Evolutionary conservation across 78 protist genomes (phyloP).

Genomic region (Isochrysis galbana): DNA sequence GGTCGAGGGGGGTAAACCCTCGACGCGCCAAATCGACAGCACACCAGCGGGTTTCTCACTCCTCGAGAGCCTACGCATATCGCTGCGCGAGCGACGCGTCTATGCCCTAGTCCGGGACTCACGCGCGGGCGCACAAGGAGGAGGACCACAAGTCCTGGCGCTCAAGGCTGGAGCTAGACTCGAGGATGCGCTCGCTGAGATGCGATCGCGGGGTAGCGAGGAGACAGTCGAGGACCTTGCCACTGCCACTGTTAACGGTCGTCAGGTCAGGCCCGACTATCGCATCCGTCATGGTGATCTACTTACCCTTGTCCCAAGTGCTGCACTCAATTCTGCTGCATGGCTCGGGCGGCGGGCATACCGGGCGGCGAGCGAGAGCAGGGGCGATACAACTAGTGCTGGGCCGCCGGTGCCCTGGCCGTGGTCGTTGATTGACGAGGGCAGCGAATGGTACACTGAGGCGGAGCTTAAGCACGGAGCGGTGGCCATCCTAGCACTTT

Average conservation of each 20-base stretch:
- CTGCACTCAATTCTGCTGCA: neutral
- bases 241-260: neutral
- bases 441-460: neutral
- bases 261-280: neutral
- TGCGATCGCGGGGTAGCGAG: neutral
- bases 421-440: neutral
- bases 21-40: neutral
- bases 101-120: neutral
- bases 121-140: neutral
- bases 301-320: neutral
- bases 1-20: neutral
- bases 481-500: neutral
- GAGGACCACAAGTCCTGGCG: neutral
- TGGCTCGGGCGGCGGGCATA: neutral
- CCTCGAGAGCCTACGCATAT: neutral
- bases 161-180: neutral
- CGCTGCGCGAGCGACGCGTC: neutral
- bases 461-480: neutral
- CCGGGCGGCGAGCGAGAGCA: neutral
- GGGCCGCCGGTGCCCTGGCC: conserved; percentile 1
- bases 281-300: neutral
- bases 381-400: neutral
- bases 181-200: neutral
- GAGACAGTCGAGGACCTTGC: neutral
- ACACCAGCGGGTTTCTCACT: neutral